Evolutionary conservation across 2,329 filamentous ascomycete species (phyloP).

Genomic region (Fusarium longipes): DNA sequence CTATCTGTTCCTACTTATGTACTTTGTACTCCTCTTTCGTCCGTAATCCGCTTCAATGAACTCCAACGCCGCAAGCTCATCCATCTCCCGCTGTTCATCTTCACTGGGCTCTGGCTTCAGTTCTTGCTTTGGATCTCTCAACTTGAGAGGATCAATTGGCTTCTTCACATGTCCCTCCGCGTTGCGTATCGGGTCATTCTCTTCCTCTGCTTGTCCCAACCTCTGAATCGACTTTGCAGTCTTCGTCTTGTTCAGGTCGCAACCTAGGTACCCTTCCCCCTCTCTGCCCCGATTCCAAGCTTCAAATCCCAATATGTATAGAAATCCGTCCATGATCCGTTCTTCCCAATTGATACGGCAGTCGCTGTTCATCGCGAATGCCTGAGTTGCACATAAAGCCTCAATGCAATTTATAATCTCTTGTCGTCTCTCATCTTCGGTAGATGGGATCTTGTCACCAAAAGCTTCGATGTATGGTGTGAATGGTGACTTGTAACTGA

Average conservation of each 20-base stretch:
- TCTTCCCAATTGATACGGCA: neutral
- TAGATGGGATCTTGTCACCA: fast-evolving
- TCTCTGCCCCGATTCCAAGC: slow-evolving; percentile 8
- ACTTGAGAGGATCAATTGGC: neutral
- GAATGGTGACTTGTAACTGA: fast-evolving
- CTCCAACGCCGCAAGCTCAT: neutral
- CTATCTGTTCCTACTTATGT: neutral
- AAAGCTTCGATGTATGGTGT: neutral
- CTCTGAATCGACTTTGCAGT: neutral
- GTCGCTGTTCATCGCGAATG: neutral
- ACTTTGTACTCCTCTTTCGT: slow-evolving; percentile 11
- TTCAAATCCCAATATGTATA: neutral
- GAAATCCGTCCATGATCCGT: neutral
- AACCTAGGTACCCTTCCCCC: neutral
- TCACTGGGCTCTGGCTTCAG: fast-evolving
- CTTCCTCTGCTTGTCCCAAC: fast-evolving
- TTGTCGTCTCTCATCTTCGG: fast-evolving
- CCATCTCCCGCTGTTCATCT: neutral
- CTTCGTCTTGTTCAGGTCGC: slow-evolving; percentile 1
- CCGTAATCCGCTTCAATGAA: neutral
- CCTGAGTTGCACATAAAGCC: neutral
- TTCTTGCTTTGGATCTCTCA: slow-evolving; percentile 6
- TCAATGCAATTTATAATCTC: neutral
- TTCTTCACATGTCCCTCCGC: fast-evolving
- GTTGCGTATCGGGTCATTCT: fast-evolving